Evolutionary conservation across 2,329 filamentous ascomycete species (phyloP), one percentile per base, ranked within the genome.

Genomic region (Rhynchosporium secalis): DNA sequence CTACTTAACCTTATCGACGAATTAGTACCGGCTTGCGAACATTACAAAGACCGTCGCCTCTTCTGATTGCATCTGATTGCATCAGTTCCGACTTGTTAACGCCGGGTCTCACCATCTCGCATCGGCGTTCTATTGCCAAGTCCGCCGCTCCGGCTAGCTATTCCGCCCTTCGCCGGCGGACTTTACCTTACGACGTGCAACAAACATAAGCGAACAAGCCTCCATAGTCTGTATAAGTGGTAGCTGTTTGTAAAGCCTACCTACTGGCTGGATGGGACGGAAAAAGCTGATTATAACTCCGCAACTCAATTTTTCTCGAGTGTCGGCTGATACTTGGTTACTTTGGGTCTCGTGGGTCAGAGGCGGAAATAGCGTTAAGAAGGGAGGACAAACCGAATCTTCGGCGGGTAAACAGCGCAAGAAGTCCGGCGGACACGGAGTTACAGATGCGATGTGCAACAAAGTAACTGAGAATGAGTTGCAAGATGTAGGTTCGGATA

Each of bases 371-470:
- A 33, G 29, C 15, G 48, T 38, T 6, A n/a, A 15, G 20, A 38
- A 7, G 6, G 10, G n/a, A 46, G 43, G 43, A 46, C 6, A 20
- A n/a, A 3, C 15, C n/a, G 38, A 38, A 40, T 26, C 43, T 46
- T 26, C 43, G 2, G n/a, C 43, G 43, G 43, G n/a, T 46, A 9
- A 20, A 46, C 43, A 46, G 8, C n/a, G 43, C 43, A n/a, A 46
- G 43, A 46, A 46, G 15, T 15, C 43, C 43, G 43, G 43, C 43
- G 43, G 43, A 20, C 26, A 54, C 36, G 49, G 49, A 41, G 49
- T 28, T 54, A 40, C 36, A 36, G 33, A 20, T 54, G 49, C 49
- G 49, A 54, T 40, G 49, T 54, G 49, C 49, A 54, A 54, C 49
- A 54, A 54, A 54, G 13, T 3, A 0, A 38, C 28, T 28, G 2